These are phyloP conservation scores for Cercospora sp. DNA, from an alignment of 2,329 filamentous ascomycete genomes.

Conservation along the genomic window DNA sequence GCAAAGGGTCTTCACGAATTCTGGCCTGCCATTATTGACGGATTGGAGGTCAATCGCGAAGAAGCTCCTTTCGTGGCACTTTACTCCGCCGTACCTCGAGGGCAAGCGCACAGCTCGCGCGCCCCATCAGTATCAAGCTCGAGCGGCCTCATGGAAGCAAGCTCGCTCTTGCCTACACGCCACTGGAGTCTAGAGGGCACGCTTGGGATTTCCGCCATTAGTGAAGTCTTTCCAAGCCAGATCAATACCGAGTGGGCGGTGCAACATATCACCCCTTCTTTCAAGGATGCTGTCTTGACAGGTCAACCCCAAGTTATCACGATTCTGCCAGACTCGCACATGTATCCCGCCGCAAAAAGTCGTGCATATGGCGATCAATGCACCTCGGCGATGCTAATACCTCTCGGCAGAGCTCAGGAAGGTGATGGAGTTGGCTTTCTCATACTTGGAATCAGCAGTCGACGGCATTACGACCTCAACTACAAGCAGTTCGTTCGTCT, in stretches of 20 bases:
- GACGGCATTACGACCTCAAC: conserved; percentile 36
- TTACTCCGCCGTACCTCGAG: conserved; percentile 13
- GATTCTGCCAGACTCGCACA: neutral
- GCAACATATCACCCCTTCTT: conserved; percentile 10
- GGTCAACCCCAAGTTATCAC: conserved; percentile 25
- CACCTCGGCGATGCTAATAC: conserved; percentile 37
- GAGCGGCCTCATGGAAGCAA: neutral
- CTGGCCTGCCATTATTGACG: conserved; percentile 21
- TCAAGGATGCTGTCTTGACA: conserved; percentile 13
- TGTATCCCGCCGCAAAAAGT: conserved; percentile 11
- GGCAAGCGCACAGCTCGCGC: neutral
- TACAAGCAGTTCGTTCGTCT: conserved; percentile 39
- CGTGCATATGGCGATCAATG: conserved; percentile 36
- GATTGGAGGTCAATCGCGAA: conserved; percentile 18
- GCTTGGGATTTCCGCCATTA: neutral
- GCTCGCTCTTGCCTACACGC: conserved; percentile 5
- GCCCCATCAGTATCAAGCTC: conserved; percentile 8
- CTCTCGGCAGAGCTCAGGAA: conserved; percentile 31
- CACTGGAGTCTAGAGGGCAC: conserved; percentile 16
- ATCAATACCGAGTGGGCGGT: conserved; percentile 18
- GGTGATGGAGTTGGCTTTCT: conserved; percentile 26
- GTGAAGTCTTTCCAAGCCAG: conserved; percentile 4
- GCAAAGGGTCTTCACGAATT: conserved; percentile 22
- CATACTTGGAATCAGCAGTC: conserved; percentile 41
- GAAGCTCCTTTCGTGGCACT: conserved; percentile 28